These are phyloP conservation scores for Przewalskia tangutica DNA, from an alignment of 257 asterid species.

Conservation along the genomic window DNA sequence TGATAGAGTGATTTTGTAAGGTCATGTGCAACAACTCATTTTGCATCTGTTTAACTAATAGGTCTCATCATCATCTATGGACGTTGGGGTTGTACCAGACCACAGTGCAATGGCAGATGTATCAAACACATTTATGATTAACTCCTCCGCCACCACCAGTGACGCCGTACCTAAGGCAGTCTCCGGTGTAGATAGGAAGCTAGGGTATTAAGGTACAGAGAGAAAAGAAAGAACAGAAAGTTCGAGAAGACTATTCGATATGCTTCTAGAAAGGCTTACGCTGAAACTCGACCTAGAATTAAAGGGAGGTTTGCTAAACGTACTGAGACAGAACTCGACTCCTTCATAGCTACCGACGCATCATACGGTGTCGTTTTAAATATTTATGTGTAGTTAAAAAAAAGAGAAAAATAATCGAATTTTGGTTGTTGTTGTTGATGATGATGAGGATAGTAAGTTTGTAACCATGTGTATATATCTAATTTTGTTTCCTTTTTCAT, in stretches of 20 bases:
- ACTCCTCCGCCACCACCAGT: slow-evolving; percentile 2
- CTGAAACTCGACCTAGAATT: slow-evolving; percentile 74
- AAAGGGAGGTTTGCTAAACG: slow-evolving; percentile 76
- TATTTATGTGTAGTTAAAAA: no score
- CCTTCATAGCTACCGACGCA: slow-evolving; percentile 23
- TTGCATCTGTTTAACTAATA: neutral
- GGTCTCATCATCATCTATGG: slow-evolving; percentile 18
- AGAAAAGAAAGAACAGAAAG: slow-evolving; percentile 33
- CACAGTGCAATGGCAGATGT: slow-evolving; percentile 7
- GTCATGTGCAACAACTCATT: no score
- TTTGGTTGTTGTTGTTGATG: neutral
- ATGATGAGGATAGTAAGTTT: neutral
- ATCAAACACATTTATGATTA: neutral
- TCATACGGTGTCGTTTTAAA: slow-evolving; percentile 41
- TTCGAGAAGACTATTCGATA: slow-evolving; percentile 60
- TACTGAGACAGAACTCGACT: slow-evolving; percentile 44
- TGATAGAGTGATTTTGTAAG: no score
- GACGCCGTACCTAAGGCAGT: slow-evolving; percentile 11
- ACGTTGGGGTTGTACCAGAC: slow-evolving; percentile 20
- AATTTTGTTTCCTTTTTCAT: neutral
- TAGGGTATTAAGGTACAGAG: slow-evolving; percentile 55
- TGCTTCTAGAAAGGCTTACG: slow-evolving; percentile 80
- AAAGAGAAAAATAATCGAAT: neutral
- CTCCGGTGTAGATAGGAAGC: slow-evolving; percentile 12
- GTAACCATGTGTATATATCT: neutral